Percentiles rank a stretch among this genome's conserved stretches.
phyloP scores from a whole-genome alignment of 2,329 filamentous ascomycete genomes.

The Decorospora gaudefroyi region DNA sequence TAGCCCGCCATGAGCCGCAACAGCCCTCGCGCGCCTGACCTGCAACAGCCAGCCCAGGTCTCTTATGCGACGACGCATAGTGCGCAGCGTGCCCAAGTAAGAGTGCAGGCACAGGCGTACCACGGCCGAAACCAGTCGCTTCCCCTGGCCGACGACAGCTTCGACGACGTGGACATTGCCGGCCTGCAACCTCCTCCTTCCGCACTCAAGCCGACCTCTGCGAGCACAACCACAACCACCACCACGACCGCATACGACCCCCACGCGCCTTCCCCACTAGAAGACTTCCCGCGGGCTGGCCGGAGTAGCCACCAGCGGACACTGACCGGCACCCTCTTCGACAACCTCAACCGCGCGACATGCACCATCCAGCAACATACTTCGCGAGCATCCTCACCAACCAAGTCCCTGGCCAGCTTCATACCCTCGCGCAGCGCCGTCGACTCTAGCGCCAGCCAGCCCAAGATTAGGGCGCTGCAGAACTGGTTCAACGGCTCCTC shows the following conservation, averaged over 20 bases:
- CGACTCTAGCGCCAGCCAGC: conserved; percentile 40
- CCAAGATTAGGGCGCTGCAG: conserved; percentile 47
- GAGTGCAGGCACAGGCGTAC: conserved; percentile 15
- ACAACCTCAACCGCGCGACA: conserved; percentile 47
- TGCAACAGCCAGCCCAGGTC: conserved; percentile 24
- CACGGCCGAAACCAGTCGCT: conserved; percentile 33
- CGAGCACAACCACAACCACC: conserved; percentile 38
- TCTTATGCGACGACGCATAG: conserved; percentile 40
- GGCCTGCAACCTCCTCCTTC: conserved; percentile 41
- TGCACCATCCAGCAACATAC: conserved; percentile 47
- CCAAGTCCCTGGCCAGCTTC: conserved; percentile 48
- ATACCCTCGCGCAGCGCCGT: conserved; percentile 41
- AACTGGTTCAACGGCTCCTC: conserved; percentile 60
- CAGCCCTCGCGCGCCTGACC: conserved; percentile 24
- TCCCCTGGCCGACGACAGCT: conserved; percentile 27
- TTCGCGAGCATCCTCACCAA: conserved; percentile 46
- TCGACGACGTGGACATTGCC: conserved; percentile 44
- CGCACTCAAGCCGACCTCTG: conserved; percentile 34
- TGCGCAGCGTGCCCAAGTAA: conserved; percentile 33
- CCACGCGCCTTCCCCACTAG: conserved; percentile 36
- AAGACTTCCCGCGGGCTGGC: conserved; percentile 30
- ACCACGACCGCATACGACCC: conserved; percentile 43
- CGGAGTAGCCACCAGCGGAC: conserved; percentile 40
- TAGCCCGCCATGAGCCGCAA: conserved; percentile 32
- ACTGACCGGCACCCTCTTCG: conserved; percentile 45